phyloP scores from a whole-genome alignment of 176 grass and related monocot species.

The Saccharum officinarum region DNA sequence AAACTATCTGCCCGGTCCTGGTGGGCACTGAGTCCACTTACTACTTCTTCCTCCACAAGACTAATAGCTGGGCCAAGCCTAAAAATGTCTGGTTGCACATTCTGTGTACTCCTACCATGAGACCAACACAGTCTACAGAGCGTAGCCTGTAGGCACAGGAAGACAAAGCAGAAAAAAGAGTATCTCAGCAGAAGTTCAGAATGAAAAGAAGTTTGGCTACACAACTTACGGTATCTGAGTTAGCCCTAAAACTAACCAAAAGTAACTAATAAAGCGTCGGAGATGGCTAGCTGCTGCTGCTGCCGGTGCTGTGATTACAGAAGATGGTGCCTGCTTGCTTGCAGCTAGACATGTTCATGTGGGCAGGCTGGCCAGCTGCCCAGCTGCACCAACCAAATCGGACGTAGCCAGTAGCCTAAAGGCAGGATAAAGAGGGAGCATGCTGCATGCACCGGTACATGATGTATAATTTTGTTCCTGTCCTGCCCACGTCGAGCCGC shows the following conservation, averaged over 20 bases:
- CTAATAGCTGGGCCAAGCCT: not conserved
- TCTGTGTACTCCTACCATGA: too few relatives aligned
- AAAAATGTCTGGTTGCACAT: not conserved
- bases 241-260: not conserved
- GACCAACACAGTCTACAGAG: not conserved
- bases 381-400: not conserved
- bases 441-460: not conserved
- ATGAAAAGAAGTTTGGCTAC: not conserved
- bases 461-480: conserved; percentile 13
- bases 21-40: not conserved
- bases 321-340: not conserved
- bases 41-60: not conserved
- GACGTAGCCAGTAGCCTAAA: not conserved
- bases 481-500: not conserved
- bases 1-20: not conserved
- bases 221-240: not conserved
- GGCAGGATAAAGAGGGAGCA: not conserved
- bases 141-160: not conserved
- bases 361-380: not conserved
- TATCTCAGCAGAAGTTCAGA: not conserved
- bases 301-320: not conserved
- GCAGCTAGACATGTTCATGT: not conserved
- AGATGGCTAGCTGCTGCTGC: not conserved
- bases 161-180: too few relatives aligned
- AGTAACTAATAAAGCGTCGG: not conserved